Base-by-base conservation (phyloP, 805 yeast genomes). In the Debaryomyces prosopidis region DNA sequence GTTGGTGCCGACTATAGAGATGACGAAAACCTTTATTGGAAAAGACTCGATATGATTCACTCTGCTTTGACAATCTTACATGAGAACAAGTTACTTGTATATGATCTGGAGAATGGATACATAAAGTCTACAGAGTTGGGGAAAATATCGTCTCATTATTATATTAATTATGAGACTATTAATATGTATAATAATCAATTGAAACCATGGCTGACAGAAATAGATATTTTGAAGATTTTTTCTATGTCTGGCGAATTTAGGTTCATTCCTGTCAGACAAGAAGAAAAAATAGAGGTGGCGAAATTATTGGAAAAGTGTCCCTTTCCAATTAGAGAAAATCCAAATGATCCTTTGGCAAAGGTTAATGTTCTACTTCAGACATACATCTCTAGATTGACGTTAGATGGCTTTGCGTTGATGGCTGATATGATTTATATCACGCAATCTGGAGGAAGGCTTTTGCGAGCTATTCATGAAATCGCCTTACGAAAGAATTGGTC, bases 341-440 rank as follows among this genome's bases (percentile, higher is more conserved):
- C 83, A 0, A 81, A 76, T 37, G 92, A 89, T 47, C 84, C 91
- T 0, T 61, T 80, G 14, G 86, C 96, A 0, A 94, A 94, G 61
- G 79, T 88, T 16, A 89, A 84, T 52, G 80, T 89, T 6, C 64
- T 94, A 31, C 67, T 94, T 10, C 99, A 94, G 59, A 80, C 96
- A 0, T 89, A 87, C 56, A 87, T 94, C n/a, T 87, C 97, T 1
- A 67, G 84, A 31, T 68, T 91, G 18, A 69, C 73, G 8, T 69
- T 94, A 14, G 94, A 87, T 0, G 98, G 98, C 0, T 88, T 89
- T 68, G 97, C 97, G 0, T 66, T 95, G 48, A 82, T 86, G 77
- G 82, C 96, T 0, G 99, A 94, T 69, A 89, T 91, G 96, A 76
- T 89, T 3, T 94, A 88, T 60, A 81, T 94, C 34, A 87, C 94